phyloP scores from a whole-genome alignment of 495 filamentous ascomycete species.

The Rusavskia elegans region DNA sequence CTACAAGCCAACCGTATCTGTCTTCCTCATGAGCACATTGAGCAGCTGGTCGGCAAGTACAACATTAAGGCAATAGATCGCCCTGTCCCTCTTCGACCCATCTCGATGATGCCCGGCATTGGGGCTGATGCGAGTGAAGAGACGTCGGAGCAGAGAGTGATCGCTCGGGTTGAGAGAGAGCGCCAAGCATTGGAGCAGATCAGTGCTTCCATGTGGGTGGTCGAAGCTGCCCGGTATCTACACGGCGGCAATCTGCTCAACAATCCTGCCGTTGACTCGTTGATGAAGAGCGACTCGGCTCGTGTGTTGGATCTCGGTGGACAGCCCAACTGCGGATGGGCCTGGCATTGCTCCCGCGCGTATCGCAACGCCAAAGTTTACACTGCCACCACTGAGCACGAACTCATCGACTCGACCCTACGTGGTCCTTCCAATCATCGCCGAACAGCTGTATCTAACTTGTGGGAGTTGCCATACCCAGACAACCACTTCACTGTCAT shows the following conservation, averaged over 20 bases:
- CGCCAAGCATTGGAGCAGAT: constrained; percentile 65
- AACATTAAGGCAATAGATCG: constrained; percentile 35
- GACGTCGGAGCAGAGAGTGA: constrained; percentile 30
- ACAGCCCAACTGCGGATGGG: constrained; percentile 78
- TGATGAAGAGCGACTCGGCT: constrained; percentile 23
- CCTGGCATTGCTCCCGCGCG: constrained; percentile 75
- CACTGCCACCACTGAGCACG: constrained; percentile 61
- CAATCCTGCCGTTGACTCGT: constrained; percentile 41
- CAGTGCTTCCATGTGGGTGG: constrained; percentile 58
- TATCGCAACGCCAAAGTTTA: constrained; percentile 74
- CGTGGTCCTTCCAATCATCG: constrained; percentile 78
- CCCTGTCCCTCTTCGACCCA: constrained; percentile 32
- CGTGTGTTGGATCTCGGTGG: constrained; percentile 83
- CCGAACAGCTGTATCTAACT: constrained; percentile 51
- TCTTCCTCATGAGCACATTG: constrained; percentile 44
- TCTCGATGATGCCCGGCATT: constrained; percentile 37
- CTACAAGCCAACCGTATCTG: constrained; percentile 66
- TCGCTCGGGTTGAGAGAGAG: constrained; percentile 52
- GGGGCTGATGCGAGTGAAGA: constrained; percentile 21
- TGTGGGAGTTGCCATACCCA: constrained; percentile 74
- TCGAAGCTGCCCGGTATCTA: constrained; percentile 59
- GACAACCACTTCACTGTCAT: constrained; percentile 84
- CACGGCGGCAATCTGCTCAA: constrained; percentile 70
- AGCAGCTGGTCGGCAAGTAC: constrained; percentile 65
- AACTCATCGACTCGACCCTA: constrained; percentile 50